phyloP scores from a whole-genome alignment of 495 filamentous ascomycete species.

The Neurospora sp. region DNA sequence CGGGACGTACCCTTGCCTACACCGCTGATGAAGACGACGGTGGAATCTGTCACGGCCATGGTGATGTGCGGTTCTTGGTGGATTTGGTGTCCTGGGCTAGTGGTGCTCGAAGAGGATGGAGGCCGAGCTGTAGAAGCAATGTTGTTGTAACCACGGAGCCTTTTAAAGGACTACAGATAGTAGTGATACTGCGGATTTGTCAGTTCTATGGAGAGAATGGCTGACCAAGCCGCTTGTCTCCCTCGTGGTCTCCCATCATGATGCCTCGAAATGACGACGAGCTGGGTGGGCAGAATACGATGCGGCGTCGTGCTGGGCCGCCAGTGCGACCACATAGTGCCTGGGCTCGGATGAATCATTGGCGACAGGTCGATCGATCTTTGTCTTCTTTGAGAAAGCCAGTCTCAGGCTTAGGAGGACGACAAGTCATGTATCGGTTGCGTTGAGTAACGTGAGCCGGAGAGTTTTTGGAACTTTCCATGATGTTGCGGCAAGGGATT shows the following conservation, averaged over 20 bases:
- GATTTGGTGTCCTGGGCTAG: not conserved
- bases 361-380: not conserved
- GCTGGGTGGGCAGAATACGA: not conserved
- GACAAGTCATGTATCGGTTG: not conserved
- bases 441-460: not conserved
- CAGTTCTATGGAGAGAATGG: not conserved
- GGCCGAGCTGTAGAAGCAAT: not conserved
- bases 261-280: not conserved
- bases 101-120: not conserved
- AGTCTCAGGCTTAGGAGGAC: not conserved
- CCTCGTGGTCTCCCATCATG: not conserved
- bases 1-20: constrained; percentile 7
- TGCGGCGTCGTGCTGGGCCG: not conserved
- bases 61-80: not conserved
- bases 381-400: not conserved
- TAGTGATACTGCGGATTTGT: not conserved
- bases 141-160: not conserved
- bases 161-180: not conserved
- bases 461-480: not conserved
- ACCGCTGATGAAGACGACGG: constrained; percentile 12
- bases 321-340: not conserved
- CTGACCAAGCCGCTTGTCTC: not conserved
- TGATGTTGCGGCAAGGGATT: not conserved
- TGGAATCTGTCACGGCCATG: constrained; percentile 1
- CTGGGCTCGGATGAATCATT: not conserved